phyloP scores from a whole-genome alignment of 1,284 basidiomycete species.

The Boletellus deceptivus region DNA sequence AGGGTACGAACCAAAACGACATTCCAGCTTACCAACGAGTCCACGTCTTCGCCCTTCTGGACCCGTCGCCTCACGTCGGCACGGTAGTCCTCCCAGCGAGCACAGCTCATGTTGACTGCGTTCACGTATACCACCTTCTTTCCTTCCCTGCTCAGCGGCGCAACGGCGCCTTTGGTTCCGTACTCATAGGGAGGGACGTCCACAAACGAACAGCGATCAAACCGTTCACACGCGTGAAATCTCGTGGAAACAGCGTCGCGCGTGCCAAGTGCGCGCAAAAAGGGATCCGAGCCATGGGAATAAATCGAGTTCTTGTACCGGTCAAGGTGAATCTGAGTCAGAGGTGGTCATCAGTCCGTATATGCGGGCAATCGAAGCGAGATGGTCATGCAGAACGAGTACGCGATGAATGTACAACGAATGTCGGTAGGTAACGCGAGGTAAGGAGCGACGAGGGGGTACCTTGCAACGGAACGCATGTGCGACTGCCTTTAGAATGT shows the following conservation, averaged over 20 bases:
- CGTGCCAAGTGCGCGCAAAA: slow-evolving; percentile 65
- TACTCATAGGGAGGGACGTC: slow-evolving; percentile 37
- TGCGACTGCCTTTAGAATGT: slow-evolving; percentile 74
- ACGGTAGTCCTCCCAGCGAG: slow-evolving; percentile 63
- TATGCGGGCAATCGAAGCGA: slow-evolving; percentile 1
- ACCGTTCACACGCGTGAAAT: slow-evolving; percentile 91
- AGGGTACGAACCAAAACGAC: no score
- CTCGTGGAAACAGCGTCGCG: slow-evolving; percentile 58
- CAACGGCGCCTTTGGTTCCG: slow-evolving; percentile 1
- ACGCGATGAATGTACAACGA: neutral
- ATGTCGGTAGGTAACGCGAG: neutral
- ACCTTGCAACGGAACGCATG: slow-evolving; percentile 63
- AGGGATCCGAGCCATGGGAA: slow-evolving; percentile 57
- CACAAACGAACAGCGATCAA: slow-evolving; percentile 68
- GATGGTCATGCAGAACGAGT: neutral
- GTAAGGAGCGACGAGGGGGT: neutral
- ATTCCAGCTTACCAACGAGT: slow-evolving; percentile 51
- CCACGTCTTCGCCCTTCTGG: slow-evolving; percentile 45
- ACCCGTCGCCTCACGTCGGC: slow-evolving; percentile 41
- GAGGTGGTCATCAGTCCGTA: slow-evolving; percentile 13
- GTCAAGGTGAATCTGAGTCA: slow-evolving; percentile 78
- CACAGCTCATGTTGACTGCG: slow-evolving; percentile 61
- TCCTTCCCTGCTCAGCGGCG: slow-evolving; percentile 39
- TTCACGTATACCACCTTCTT: slow-evolving; percentile 75
- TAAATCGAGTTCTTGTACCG: slow-evolving; percentile 80